Base-by-base conservation (phyloP, 2,329 filamentous ascomycete species). In the Diaporthe nobilis region DNA sequence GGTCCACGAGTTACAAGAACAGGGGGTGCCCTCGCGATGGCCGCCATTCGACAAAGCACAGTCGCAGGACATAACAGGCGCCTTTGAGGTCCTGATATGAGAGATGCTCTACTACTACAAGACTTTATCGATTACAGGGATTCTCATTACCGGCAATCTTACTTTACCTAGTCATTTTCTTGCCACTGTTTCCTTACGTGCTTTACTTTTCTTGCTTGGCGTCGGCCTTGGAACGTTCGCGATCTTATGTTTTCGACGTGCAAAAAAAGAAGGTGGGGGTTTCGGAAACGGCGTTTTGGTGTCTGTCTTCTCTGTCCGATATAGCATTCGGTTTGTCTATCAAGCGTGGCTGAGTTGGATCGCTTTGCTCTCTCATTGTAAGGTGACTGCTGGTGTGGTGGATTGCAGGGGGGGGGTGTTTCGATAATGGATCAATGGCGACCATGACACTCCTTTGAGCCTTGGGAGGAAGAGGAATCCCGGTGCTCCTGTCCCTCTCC, bases 211-310 rank as follows among this genome's bases (percentile, higher is more conserved):
- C 47, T 73, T 65, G 71, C 58, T 47, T 70, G 63, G 55, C 55
- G 75, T 55, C 73, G 37, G 34, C 67, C 47, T 53, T 34, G 55
- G 65, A 20, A 57, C 57, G 37, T 57, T 65, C 63, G 57, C 55
- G 20, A 42, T 49, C 15, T 74, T 25, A 20, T 65, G 34, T 73
- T 73, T 61, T 76, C 51, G 57, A 58, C 72, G 42, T 55, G 57
- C 63, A 63, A 51, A 57, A 63, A 73, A 76, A 58, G 57, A 51
- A 28, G 53, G 28, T 22, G 63, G 60, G 74, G 44, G 44, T 71
- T 61, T 70, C 57, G 55, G 65, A 51, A 73, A 55, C 39, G 71
- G 71, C 71, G 71, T 76, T 74, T 37, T n/a, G 71, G 71, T 58
- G 47, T 71, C 63, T 28, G 10, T 34, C 49, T 37, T 76, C 13